phyloP scores from a whole-genome alignment of 495 filamentous ascomycete genomes.

The Penicillium maclennaniae region DNA sequence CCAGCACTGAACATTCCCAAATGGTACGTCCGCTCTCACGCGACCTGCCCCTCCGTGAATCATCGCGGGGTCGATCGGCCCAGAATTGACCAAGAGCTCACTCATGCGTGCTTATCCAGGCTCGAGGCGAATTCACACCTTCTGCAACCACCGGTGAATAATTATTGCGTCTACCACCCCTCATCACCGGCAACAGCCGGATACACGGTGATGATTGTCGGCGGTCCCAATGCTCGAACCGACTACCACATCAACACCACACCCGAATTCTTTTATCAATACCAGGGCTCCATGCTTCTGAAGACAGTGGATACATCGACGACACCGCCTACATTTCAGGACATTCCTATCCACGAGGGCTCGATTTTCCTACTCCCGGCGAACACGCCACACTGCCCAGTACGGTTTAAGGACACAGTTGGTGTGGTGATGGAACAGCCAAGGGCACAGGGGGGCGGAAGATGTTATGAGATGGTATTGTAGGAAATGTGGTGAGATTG shows the following conservation, averaged over 20 bases:
- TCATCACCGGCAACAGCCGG: constrained; percentile 39
- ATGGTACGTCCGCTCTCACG: constrained; percentile 53
- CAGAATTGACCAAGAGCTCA: background rate
- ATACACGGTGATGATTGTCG: constrained; percentile 71
- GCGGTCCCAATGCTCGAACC: constrained; percentile 91
- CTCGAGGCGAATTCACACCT: constrained; percentile 89
- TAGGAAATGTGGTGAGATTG: constrained; percentile 58
- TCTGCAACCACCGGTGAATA: constrained; percentile 92
- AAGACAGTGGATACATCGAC: constrained; percentile 72
- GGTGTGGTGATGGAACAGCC: constrained; percentile 90
- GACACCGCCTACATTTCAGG: constrained; percentile 58
- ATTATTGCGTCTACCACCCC: constrained; percentile 88
- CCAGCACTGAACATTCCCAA: constrained; percentile 72
- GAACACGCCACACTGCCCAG: constrained; percentile 82
- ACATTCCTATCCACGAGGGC: constrained; percentile 86
- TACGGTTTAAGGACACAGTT: constrained; percentile 64
- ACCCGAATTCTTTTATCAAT: constrained; percentile 97
- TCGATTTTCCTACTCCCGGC: constrained; percentile 91
- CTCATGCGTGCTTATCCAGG: constrained; percentile 47
- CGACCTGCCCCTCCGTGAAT: constrained; percentile 22
- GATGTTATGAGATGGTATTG: constrained; percentile 90
- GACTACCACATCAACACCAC: constrained; percentile 99
- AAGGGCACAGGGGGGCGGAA: constrained; percentile 60
- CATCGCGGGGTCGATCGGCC: constrained; percentile 5
- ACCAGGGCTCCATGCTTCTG: constrained; percentile 87